Base-by-base conservation (phyloP, 768 basidiomycete genomes). In the Mycena vulgaris region DNA sequence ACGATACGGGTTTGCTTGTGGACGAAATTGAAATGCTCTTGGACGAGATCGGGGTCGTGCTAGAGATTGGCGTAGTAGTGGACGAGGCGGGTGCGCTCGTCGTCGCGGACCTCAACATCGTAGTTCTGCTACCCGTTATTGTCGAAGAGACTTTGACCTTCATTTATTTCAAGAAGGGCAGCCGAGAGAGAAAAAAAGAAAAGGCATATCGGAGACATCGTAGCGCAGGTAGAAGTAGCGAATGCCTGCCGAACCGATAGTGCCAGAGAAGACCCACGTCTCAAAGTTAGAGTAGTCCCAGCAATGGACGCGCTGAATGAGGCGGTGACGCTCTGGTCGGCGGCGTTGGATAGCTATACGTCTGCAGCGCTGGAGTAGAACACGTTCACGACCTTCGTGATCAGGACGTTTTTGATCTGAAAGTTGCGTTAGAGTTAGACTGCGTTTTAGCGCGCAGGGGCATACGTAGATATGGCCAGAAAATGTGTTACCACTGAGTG, bases 221-320 rank as follows among this genome's bases (percentile, higher is more conserved):
- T 64, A 64, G 6, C 30, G 63, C 31, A 64, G 27, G 33, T 64
- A 64, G 27, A 64, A 64, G 16, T 64, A 52, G 40, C 63, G 52
- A 19, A 64, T 64, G 5, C 63, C 63, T 5, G 27, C 52, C 2
- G 52, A 13, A 6, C 63, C 52, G n/a, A 64, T 45, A 3, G 40
- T 39, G 30, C 63, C 63, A 1, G 63, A 42, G 23, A 64, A 64
- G 5, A 64, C 63, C 63, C 63, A 64, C 28, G 63, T 64, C 52
- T 64, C 52, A 10, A 64, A 64, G 40, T 64, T 27, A n/a, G n/a
- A n/a, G n/a, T n/a, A 21, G 63, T 64, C 19, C 63, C 63, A 17
- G 63, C 3, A 23, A 64, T 64, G 21, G 63, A 45, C 13, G 51
- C 51, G 31, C 30, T 47, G 40, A 55, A 64, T 35, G 63, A 64